Evolutionary conservation across 768 basidiomycete genomes (phyloP).

Genomic region (Guyanaporus albipodus): DNA sequence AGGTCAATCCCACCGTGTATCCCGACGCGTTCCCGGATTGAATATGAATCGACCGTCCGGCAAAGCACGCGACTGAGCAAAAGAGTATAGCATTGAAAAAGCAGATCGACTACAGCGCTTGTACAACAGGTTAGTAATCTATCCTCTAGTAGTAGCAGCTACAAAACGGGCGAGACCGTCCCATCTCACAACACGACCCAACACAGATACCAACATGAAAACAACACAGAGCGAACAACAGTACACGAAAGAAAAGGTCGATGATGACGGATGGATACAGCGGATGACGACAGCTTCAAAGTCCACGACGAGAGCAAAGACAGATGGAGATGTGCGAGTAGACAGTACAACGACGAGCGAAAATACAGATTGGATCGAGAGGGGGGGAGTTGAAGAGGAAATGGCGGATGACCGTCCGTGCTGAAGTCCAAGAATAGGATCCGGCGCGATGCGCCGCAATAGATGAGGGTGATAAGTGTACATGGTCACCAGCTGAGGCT

Average conservation of each 20-base stretch:
- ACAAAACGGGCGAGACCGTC: background rate
- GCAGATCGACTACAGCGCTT: too few relatives aligned
- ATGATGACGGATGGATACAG: constrained; percentile 15
- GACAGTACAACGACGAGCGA: constrained; percentile 5
- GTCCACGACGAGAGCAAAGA: constrained; percentile 10
- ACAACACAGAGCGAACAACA: background rate
- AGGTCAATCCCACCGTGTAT: too few relatives aligned
- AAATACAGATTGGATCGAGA: constrained; percentile 9
- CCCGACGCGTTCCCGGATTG: too few relatives aligned
- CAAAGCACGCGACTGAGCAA: too few relatives aligned
- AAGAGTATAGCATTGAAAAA: too few relatives aligned
- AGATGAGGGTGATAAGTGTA: constrained; percentile 21
- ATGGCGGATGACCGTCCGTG: constrained; percentile 12
- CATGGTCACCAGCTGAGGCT: constrained; percentile 3
- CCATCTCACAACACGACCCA: background rate
- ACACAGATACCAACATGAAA: too few relatives aligned
- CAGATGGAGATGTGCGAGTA: constrained; percentile 1
- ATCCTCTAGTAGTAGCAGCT: too few relatives aligned
- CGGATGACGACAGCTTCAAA: background rate
- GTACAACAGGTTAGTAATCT: too few relatives aligned
- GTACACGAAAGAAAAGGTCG: background rate
- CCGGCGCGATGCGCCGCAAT: background rate
- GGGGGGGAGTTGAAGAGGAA: too few relatives aligned
- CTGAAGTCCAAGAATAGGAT: constrained; percentile 9
- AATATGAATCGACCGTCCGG: too few relatives aligned